These are phyloP conservation scores for Lentinula aciculospora DNA, from an alignment of 768 basidiomycete species.

Conservation along the genomic window DNA sequence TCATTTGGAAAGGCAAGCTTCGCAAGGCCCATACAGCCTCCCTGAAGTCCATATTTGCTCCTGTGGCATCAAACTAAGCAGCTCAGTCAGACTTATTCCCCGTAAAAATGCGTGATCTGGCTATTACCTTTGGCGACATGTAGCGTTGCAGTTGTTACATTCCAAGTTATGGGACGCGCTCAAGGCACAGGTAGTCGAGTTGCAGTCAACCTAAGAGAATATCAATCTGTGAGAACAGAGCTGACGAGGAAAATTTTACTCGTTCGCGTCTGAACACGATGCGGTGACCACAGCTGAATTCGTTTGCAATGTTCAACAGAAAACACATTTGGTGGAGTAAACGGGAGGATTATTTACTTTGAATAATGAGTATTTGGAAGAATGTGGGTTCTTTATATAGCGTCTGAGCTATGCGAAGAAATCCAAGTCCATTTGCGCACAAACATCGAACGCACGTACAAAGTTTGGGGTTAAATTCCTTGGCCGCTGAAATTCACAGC, in stretches of 20 bases:
- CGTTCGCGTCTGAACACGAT: not conserved
- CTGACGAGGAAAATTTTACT: not conserved
- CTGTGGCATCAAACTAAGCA: not conserved
- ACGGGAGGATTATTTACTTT: not conserved
- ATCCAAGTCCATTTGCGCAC: not conserved
- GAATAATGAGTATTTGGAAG: not conserved
- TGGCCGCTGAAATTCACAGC: not conserved
- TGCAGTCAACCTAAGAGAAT: not conserved
- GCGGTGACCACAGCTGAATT: not conserved
- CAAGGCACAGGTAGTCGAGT: not conserved
- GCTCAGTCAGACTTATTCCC: not conserved
- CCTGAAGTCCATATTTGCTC: not conserved
- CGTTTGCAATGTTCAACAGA: not conserved
- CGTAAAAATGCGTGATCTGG: not conserved
- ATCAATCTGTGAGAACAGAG: not conserved
- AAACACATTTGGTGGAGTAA: constrained; percentile 2
- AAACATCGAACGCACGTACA: not conserved
- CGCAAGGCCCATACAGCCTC: not conserved
- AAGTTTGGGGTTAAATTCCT: not conserved
- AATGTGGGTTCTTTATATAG: not conserved
- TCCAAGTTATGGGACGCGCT: not conserved
- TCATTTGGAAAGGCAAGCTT: not conserved
- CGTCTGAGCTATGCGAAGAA: too few relatives aligned
- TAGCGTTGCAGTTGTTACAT: not conserved
- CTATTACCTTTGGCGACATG: not conserved